These are phyloP conservation scores for Tremella mesenterica DNA, from an alignment of 768 basidiomycete species.

Conservation along the genomic window DNA sequence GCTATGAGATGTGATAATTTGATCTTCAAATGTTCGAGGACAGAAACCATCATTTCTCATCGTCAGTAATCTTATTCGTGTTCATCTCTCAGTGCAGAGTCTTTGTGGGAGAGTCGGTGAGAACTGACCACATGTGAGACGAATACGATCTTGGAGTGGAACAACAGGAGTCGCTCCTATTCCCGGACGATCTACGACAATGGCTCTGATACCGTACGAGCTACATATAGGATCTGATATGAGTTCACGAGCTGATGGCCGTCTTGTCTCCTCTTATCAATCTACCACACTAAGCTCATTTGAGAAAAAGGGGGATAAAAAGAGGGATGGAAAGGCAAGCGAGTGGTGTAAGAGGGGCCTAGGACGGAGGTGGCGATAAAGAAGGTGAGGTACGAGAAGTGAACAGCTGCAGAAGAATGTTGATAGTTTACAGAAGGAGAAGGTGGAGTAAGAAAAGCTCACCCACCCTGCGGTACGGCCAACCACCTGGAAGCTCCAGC, in stretches of 20 bases:
- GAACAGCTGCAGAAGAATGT: not conserved
- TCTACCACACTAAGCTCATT: too few species aligned
- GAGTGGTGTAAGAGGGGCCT: not conserved
- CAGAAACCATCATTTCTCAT: slow-evolving; percentile 32
- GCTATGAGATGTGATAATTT: slow-evolving; percentile 25
- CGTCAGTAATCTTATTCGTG: slow-evolving; percentile 4
- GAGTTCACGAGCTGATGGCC: not conserved
- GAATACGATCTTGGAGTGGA: slow-evolving; percentile 23
- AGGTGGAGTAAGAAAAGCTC: not conserved
- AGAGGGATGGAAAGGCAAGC: too few species aligned
- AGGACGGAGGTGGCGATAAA: too few species aligned
- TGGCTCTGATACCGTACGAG: slow-evolving; percentile 27
- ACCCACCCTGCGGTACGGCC: slow-evolving; percentile 29
- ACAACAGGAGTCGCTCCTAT: slow-evolving; percentile 30
- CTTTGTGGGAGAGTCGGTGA: not conserved
- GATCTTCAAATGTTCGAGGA: slow-evolving; percentile 28
- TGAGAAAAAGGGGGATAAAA: too few species aligned
- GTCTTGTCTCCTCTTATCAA: not conserved
- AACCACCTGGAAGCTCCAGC: slow-evolving; percentile 35
- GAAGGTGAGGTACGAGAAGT: too few species aligned
- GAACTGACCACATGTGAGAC: slow-evolving; percentile 24
- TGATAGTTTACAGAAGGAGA: not conserved
- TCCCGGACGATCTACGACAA: slow-evolving; percentile 38
- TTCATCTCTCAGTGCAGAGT: not conserved
- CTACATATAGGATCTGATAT: slow-evolving; percentile 27